A percentile compares a stretch with the other conserved stretches of the same genome.
Evolutionary conservation across 2,329 filamentous ascomycete genomes (phyloP).

Genomic region (Trichoderma lentiforme): DNA sequence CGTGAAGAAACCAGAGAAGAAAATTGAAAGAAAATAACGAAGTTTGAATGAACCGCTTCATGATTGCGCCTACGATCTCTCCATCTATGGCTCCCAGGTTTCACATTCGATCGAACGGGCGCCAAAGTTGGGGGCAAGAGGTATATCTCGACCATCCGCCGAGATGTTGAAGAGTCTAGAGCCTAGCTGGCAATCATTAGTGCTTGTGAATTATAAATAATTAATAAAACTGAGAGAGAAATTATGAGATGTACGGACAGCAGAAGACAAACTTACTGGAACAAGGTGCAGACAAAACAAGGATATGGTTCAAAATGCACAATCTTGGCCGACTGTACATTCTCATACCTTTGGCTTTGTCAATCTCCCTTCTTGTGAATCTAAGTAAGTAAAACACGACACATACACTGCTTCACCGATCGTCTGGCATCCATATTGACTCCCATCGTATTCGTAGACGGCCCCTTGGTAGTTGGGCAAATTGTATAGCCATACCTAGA

Average conservation of each 20-base stretch:
- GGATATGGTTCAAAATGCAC: not conserved
- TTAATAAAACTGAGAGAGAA: not conserved
- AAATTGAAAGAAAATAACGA: not conserved
- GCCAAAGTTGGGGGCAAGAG: not conserved
- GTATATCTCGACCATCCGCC: not conserved
- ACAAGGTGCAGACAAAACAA: not conserved
- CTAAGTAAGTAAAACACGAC: too few species aligned
- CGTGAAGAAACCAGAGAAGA: not conserved
- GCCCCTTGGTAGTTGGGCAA: not conserved
- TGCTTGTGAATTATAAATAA: not conserved
- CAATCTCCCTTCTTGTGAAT: not conserved
- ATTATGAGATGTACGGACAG: not conserved
- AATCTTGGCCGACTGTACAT: not conserved
- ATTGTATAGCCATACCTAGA: not conserved
- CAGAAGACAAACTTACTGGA: not conserved
- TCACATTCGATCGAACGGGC: not conserved
- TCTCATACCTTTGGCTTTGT: not conserved
- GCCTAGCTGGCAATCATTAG: not conserved
- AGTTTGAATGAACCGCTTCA: not conserved
- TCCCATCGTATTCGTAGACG: not conserved
- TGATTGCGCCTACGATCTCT: too few species aligned
- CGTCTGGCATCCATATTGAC: not conserved
- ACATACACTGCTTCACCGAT: not conserved
- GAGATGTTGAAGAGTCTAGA: not conserved
- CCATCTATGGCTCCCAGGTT: not conserved